phyloP scores from a whole-genome alignment of 2,329 filamentous ascomycete species.

The Aureobasidium subglaciale region DNA sequence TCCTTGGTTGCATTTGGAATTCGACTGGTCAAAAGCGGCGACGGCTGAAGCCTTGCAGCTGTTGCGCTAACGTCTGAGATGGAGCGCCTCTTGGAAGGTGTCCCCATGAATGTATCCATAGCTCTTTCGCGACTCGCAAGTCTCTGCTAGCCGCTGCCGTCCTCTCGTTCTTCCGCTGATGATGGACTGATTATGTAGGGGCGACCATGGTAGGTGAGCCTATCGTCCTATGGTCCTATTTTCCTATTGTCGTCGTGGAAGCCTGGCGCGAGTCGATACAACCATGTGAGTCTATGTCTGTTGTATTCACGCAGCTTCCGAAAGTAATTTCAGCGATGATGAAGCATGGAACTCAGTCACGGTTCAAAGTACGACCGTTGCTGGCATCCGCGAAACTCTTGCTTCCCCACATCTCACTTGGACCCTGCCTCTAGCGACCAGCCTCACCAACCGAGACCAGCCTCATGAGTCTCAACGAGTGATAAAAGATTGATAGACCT shows the following conservation, averaged over 20 bases:
- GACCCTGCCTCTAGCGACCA: not conserved
- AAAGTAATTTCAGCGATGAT: not conserved
- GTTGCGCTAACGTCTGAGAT: conserved; percentile 37
- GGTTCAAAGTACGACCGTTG: conserved; percentile 5
- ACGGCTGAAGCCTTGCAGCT: conserved; percentile 33
- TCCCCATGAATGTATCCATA: conserved; percentile 19
- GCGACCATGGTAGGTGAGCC: not conserved
- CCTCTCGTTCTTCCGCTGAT: not conserved
- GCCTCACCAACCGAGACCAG: not conserved
- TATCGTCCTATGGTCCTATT: not conserved
- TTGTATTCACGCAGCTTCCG: not conserved
- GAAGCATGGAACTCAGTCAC: not conserved
- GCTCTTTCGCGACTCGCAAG: not conserved
- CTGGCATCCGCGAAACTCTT: not conserved
- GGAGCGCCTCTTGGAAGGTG: conserved; percentile 36
- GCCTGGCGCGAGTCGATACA: not conserved
- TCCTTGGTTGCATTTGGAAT: conserved; percentile 33
- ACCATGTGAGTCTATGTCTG: not conserved
- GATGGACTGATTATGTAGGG: not conserved
- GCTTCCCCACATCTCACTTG: not conserved
- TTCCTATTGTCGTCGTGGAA: not conserved
- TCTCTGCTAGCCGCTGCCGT: not conserved
- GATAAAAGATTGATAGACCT: too few relatives aligned
- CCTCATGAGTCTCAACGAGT: too few relatives aligned
- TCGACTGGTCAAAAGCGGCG: conserved; percentile 38